Evolutionary conservation across 495 filamentous ascomycete species (phyloP).

Genomic region (Aspergillus homomorphus): DNA sequence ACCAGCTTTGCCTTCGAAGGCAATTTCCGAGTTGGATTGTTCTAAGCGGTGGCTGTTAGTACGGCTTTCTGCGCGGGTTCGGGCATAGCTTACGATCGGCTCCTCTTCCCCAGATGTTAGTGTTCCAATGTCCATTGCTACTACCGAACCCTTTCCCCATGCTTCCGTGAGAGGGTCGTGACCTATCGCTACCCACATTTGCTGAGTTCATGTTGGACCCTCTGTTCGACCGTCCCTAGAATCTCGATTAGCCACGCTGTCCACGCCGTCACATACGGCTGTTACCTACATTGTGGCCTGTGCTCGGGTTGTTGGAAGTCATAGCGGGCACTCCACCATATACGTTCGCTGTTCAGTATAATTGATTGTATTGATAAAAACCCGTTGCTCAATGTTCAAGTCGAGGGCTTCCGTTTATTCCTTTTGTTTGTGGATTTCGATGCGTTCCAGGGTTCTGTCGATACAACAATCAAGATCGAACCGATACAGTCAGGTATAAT

Average conservation of each 20-base stretch:
- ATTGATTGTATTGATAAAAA: slow-evolving; percentile 18
- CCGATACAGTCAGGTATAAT: slow-evolving; percentile 1
- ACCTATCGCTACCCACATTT: slow-evolving; percentile 37
- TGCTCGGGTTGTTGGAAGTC: slow-evolving; percentile 34
- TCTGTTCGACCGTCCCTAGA: slow-evolving; percentile 39
- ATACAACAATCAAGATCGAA: neutral
- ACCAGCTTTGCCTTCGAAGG: slow-evolving; percentile 54
- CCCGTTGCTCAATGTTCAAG: neutral
- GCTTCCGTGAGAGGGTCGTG: slow-evolving; percentile 34
- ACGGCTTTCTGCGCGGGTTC: neutral
- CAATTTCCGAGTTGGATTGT: slow-evolving; percentile 28
- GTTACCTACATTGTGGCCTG: slow-evolving; percentile 39
- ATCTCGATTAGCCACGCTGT: neutral
- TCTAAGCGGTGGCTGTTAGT: slow-evolving; percentile 20
- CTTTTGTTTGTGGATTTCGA: neutral
- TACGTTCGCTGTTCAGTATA: slow-evolving; percentile 23
- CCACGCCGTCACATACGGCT: neutral
- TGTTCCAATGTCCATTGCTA: slow-evolving; percentile 51
- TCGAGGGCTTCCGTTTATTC: neutral
- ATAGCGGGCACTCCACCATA: slow-evolving; percentile 39
- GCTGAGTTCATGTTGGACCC: slow-evolving; percentile 40
- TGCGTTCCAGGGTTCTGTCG: neutral
- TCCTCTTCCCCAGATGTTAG: slow-evolving; percentile 60
- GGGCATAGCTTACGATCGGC: slow-evolving; percentile 39
- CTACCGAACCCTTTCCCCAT: slow-evolving; percentile 45